phyloP scores from a whole-genome alignment of 1,139 yeast genomes.

The Saccharomyces hybrid region DNA sequence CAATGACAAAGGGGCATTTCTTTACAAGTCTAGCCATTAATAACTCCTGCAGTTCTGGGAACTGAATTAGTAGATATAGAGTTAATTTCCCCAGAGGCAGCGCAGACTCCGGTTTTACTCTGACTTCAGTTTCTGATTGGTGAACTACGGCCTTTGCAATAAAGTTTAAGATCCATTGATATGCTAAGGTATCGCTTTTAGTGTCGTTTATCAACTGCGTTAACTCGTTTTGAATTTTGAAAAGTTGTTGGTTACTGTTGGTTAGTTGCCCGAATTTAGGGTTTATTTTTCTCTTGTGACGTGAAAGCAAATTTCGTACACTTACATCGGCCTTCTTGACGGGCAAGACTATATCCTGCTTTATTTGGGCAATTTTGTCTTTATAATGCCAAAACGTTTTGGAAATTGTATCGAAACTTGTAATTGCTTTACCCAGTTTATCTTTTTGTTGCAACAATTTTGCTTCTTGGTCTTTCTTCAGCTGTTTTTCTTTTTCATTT shows the following conservation, averaged over 20 bases:
- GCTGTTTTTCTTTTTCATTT: slow-evolving; percentile 10
- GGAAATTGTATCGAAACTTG: slow-evolving; percentile 9
- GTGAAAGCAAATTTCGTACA: slow-evolving; percentile 35
- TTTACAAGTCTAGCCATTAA: slow-evolving; percentile 77
- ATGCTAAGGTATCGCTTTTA: slow-evolving; percentile 43
- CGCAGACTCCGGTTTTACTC: slow-evolving; percentile 72
- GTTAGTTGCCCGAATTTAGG: slow-evolving; percentile 91
- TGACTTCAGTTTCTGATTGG: slow-evolving; percentile 89
- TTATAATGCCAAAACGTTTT: slow-evolving; percentile 45
- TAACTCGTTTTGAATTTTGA: slow-evolving; percentile 46
- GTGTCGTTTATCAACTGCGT: slow-evolving; percentile 42
- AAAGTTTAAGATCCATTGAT: slow-evolving; percentile 68
- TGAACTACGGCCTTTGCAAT: slow-evolving; percentile 77
- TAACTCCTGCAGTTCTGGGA: slow-evolving; percentile 60
- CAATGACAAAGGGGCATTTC: slow-evolving; percentile 84
- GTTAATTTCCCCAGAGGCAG: slow-evolving; percentile 71
- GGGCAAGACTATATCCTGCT: slow-evolving; percentile 46
- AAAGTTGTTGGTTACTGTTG: slow-evolving; percentile 54
- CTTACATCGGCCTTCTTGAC: slow-evolving; percentile 41
- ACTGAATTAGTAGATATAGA: slow-evolving; percentile 44
- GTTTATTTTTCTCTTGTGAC: slow-evolving; percentile 63
- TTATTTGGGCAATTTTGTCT: slow-evolving; percentile 51
- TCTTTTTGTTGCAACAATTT: slow-evolving; percentile 5
- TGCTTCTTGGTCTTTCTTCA: slow-evolving; percentile 5
- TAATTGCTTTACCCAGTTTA: slow-evolving; percentile 9